Base-by-base conservation (phyloP, 108 stramenopile genomes). In the Cylindrotheca fusiformis region DNA sequence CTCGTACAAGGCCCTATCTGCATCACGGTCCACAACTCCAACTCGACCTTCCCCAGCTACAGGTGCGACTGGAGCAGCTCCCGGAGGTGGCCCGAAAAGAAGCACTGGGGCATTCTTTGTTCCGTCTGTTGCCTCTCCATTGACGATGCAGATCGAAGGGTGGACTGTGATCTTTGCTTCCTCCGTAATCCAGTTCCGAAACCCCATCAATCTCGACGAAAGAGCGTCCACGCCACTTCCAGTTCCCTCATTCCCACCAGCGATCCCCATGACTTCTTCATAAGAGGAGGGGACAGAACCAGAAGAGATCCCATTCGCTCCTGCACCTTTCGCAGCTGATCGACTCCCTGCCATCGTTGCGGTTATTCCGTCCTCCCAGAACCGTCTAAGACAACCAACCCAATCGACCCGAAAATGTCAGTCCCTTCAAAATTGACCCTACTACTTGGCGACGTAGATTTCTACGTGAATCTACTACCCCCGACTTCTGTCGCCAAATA, bases 81-180 rank as follows among this genome's bases (percentile, higher is more conserved):
- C 70, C 24, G 63, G 56, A n/a, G 69, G 70, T 12, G 79, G 68
- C 4, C 74, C 88, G 70, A 84, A 84, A 26, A 58, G 51, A 49
- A 90, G 73, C 17, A 93, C 76, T 5, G 88, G 92, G 19, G 92
- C 92, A 58, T 93, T 93, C 46, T 80, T 82, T 27, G 88, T 88
- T 30, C 92, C 92, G 67, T 90, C 92, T 8, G 92, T 93, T 29
- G 92, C 92, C 67, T 93, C 92, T 23, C 87, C 86, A 56, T 90
- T 93, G 29, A 90, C 92, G 14, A 90, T 76, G 61, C 92, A 90
- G 32, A 93, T 48, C 20, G 84, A 76, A 8, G 83, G 79, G 61
- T 88, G 88, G 32, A 88, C 60, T 25, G 64, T 72, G 21, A 80
- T 80, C 24, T 76, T 65, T 0, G 88, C 88, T 25, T 86, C 79